Evolutionary conservation across 352 stramenopile genomes (phyloP), one percentile per base, ranked within the genome.

Genomic region (Globisporangium abappressorium): DNA sequence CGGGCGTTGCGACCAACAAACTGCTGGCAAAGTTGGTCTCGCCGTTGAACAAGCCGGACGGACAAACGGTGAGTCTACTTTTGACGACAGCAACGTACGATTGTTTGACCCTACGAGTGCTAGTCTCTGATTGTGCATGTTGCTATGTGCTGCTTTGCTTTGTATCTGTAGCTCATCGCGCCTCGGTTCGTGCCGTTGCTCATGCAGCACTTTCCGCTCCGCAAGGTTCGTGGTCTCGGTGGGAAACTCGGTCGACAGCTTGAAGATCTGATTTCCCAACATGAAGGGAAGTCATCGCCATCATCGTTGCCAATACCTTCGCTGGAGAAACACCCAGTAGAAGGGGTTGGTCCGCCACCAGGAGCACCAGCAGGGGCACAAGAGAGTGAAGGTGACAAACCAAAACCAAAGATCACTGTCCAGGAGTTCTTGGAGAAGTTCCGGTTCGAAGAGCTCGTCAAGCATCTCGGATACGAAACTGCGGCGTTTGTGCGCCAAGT

Each of bases 11-110:
- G 18, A 70, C 75, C 57, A 94, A 91, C 71, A 95, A 95, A 60
- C 74, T 95, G 11, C 57, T 93, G 34, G 80, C 88, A 46, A 95
- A 95, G 64, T 62, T 95, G 14, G 84, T 75, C 4, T 93, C 87
- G 4, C 87, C 87, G 14, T 68, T 94, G 8, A 93, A 95, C 68
- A 95, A 95, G 54, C 87, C 87, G 5, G 82, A 90, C 34, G 87
- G 87, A 0, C 87, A 95, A 78, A 86, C 84, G 28, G 81, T 87
- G 61, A 38, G 68, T 65, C 7, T 11, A 20, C 24, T 1, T n/a
- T 7, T 20, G 14, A 30, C n/a, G 49, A 43, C 36, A 43, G 36
- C 36, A 43, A 43, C 36, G 22, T 34, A 9, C 2, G 12, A 28
- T 30, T 33, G 24, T 15, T 24, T 22, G 58, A 11, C 5, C 14